Evolutionary conservation across 2,329 filamentous ascomycete genomes (phyloP), one percentile per base, ranked within the genome.

Genomic region (Colletotrichum salicis): DNA sequence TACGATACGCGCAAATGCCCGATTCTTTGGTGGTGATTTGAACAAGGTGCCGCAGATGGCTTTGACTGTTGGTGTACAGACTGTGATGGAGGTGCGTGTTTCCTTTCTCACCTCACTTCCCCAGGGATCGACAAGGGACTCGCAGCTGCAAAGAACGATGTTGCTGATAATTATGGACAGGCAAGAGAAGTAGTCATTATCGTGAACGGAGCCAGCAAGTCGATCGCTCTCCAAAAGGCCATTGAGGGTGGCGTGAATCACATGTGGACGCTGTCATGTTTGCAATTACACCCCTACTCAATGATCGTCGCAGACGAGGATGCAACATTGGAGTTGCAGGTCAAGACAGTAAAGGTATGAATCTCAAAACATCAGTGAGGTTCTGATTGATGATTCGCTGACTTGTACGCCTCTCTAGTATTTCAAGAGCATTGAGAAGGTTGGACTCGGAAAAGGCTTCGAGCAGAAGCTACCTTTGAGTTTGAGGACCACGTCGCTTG

Each of bases 271-370:
- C 86, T 94, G 2, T 94, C 92, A 1, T 89, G 89, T 65, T 84
- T 95, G 73, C 93, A 95, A 80, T 82, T 94, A 77, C 93, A 94
- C 79, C 90, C 89, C 1, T 90, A 93, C 76, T 90, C 91, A 61
- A 87, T 94, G 84, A 89, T 94, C 61, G 92, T 94, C 19, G 92
- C 91, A 64, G 93, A 95, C 77, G 92, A 94, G 74, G 92, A 94
- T 76, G 89, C 90, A 7, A 92, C 89, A 0, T 80, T 90, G 31
- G 89, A 91, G 78, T 80, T 92, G 72, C 88, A 88, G 76, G 90
- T 91, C 59, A 91, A 91, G 82, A 92, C 90, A 0, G 90, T 91
- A 73, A 88, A 87, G 80, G 81, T 82, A 75, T 59, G 75, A 10
- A 11, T 15, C 51, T 52, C 1, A 15, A 1, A 15, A 1, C 2